phyloP scores from a whole-genome alignment of 139 green algal species.

The Chlorella vulgaris region DNA sequence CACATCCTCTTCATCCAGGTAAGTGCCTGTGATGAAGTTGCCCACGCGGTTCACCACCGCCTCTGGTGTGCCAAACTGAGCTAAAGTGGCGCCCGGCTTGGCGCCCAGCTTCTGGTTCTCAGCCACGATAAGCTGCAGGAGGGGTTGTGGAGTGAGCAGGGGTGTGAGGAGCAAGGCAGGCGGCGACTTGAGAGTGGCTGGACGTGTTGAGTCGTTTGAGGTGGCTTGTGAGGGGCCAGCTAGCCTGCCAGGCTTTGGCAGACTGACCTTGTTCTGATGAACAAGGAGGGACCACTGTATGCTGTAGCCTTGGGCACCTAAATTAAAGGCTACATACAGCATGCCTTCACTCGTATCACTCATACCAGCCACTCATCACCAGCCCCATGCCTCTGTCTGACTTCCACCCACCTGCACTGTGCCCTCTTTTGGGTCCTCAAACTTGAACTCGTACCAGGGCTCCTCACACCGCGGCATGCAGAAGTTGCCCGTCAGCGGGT shows the following conservation, averaged over 20 bases:
- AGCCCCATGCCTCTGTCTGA: too few relatives aligned
- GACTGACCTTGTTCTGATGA: neutral
- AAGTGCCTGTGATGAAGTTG: conserved; percentile 78
- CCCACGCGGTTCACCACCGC: conserved; percentile 62
- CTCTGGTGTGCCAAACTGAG: conserved; percentile 64
- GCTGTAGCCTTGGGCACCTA: too few relatives aligned
- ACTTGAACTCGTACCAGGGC: conserved; percentile 79
- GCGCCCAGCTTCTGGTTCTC: conserved; percentile 76
- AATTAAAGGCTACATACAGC: too few relatives aligned
- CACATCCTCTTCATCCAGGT: conserved; percentile 44
- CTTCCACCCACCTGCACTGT: conserved; percentile 33
- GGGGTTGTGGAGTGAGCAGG: neutral
- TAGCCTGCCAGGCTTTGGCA: neutral
- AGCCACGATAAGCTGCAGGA: conserved; percentile 70
- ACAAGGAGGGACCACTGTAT: too few relatives aligned
- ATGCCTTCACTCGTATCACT: too few relatives aligned
- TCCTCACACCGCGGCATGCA: conserved; percentile 75
- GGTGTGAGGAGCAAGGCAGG: neutral
- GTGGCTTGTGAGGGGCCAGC: too few relatives aligned
- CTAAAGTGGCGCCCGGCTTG: conserved; percentile 60
- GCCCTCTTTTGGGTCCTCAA: conserved; percentile 56
- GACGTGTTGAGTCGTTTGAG: too few relatives aligned
- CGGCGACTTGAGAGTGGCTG: too few relatives aligned
- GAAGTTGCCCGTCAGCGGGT: conserved; percentile 72
- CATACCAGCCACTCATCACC: too few relatives aligned